phyloP scores from a whole-genome alignment of 2,329 filamentous ascomycete species.

The Tolypocladium tropicale region DNA sequence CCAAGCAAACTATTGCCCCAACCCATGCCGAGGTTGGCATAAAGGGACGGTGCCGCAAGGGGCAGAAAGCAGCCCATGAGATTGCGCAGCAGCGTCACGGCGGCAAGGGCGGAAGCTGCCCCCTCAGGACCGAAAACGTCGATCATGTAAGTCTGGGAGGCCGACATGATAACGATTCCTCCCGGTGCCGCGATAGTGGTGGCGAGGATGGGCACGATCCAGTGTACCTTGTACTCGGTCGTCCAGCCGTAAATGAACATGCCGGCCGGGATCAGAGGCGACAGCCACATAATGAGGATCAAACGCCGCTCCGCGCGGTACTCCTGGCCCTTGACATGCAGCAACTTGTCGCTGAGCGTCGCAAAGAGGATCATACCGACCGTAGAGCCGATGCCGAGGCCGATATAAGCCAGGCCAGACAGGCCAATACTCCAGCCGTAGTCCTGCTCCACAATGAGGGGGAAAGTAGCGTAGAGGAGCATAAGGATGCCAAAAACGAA shows the following conservation, averaged over 20 bases:
- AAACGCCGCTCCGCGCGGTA: neutral
- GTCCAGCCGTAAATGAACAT: neutral
- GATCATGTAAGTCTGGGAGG: neutral
- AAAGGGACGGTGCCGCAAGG: neutral
- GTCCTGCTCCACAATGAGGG: neutral
- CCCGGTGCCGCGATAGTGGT: neutral
- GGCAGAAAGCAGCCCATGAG: neutral
- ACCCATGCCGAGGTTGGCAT: neutral
- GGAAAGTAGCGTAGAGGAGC: neutral
- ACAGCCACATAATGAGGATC: neutral
- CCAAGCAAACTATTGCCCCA: neutral
- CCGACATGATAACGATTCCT: neutral
- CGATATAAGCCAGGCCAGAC: neutral
- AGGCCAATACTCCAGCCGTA: neutral
- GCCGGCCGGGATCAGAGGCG: neutral
- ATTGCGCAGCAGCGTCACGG: neutral
- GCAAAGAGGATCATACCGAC: neutral
- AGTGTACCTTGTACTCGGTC: neutral
- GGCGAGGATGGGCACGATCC: neutral
- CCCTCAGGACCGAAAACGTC: neutral
- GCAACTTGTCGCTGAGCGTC: neutral
- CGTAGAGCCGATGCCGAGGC: neutral
- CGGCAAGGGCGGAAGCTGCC: neutral
- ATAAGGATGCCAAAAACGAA: neutral
- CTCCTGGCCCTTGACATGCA: neutral